A percentile compares a stretch with the other conserved stretches of the same genome.
phyloP scores from a whole-genome alignment of 2,329 filamentous ascomycete species.

The Cladophialophora yegresii region DNA sequence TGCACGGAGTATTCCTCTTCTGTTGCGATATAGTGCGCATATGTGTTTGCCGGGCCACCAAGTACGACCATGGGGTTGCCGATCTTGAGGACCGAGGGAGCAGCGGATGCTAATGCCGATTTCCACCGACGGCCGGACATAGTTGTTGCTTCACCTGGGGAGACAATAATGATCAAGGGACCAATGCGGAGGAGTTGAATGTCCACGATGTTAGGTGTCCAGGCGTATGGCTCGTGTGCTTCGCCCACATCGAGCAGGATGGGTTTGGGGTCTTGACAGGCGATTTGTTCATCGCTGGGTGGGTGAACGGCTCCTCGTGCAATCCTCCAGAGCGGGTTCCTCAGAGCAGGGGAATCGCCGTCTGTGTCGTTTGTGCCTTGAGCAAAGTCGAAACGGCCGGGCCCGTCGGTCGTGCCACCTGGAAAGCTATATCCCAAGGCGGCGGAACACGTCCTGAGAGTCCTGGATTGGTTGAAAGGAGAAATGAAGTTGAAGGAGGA shows the following conservation, averaged over 20 bases:
- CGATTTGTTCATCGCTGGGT: slow-evolving; percentile 68
- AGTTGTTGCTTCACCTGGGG: slow-evolving; percentile 84
- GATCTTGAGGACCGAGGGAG: slow-evolving; percentile 55
- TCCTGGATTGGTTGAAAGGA: slow-evolving; percentile 64
- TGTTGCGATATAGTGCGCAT: slow-evolving; percentile 79
- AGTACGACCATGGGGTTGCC: slow-evolving; percentile 71
- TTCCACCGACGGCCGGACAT: slow-evolving; percentile 92
- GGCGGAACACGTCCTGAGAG: slow-evolving; percentile 73
- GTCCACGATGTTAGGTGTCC: slow-evolving; percentile 90
- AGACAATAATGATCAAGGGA: slow-evolving; percentile 79
- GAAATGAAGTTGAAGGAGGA: slow-evolving; percentile 72
- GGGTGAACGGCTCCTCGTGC: slow-evolving; percentile 72
- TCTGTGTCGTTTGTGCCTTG: slow-evolving; percentile 61
- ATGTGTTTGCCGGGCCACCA: slow-evolving; percentile 86
- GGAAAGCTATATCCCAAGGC: slow-evolving; percentile 91
- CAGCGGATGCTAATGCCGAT: slow-evolving; percentile 62
- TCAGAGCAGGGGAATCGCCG: slow-evolving; percentile 66
- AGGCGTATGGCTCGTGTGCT: slow-evolving; percentile 74
- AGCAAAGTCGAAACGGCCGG: slow-evolving; percentile 89
- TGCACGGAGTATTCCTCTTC: slow-evolving; percentile 80
- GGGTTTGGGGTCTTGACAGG: slow-evolving; percentile 78
- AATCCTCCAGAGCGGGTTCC: slow-evolving; percentile 76
- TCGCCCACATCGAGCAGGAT: slow-evolving; percentile 87
- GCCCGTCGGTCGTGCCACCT: slow-evolving; percentile 87
- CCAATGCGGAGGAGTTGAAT: slow-evolving; percentile 83